Percentiles rank a stretch among this genome's conserved stretches.
Conservation (phyloP, 2,329 filamentous ascomycete genomes). For the Colletotrichum limetticola region DNA sequence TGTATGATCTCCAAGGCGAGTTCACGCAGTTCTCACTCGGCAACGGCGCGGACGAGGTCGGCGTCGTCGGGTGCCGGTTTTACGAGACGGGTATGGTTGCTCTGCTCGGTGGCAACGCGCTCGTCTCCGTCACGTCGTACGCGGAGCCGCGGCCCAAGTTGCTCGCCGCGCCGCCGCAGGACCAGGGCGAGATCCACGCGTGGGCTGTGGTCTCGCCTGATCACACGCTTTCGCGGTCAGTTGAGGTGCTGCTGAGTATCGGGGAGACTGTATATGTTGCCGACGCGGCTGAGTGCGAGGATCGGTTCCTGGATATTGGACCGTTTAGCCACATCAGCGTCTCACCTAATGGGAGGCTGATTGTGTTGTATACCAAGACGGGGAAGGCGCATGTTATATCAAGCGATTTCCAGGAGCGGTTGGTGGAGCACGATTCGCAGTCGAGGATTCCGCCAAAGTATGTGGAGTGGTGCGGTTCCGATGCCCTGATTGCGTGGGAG, state of each 20-base stretch:
- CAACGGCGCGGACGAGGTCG: conserved; percentile 87
- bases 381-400: conserved; percentile 93
- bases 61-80: conserved; percentile 89
- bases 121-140: conserved; percentile 90
- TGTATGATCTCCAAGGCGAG: conserved; percentile 92
- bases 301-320: conserved; percentile 89
- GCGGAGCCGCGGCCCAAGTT: conserved; percentile 88
- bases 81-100: conserved; percentile 94
- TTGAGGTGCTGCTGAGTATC: conserved; percentile 91
- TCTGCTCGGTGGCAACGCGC: conserved; percentile 85
- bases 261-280: conserved; percentile 86
- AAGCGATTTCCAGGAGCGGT: conserved; percentile 91
- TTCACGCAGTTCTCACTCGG: conserved; percentile 95
- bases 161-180: conserved; percentile 80
- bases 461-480: conserved; percentile 95
- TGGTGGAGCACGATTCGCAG: conserved; percentile 91
- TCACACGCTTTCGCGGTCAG: conserved; percentile 89
- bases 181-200: conserved; percentile 82
- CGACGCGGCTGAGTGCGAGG: conserved; percentile 90
- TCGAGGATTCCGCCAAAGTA: conserved; percentile 88
- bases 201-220: conserved; percentile 92
- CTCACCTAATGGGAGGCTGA: conserved; percentile 89
- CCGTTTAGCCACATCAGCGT: conserved; percentile 92
- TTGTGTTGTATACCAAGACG: conserved; percentile 86
- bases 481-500: conserved; percentile 96